Evolutionary conservation across 768 basidiomycete species (phyloP), one percentile per base, ranked within the genome.

Genomic region (Floccularia luteovirens): DNA sequence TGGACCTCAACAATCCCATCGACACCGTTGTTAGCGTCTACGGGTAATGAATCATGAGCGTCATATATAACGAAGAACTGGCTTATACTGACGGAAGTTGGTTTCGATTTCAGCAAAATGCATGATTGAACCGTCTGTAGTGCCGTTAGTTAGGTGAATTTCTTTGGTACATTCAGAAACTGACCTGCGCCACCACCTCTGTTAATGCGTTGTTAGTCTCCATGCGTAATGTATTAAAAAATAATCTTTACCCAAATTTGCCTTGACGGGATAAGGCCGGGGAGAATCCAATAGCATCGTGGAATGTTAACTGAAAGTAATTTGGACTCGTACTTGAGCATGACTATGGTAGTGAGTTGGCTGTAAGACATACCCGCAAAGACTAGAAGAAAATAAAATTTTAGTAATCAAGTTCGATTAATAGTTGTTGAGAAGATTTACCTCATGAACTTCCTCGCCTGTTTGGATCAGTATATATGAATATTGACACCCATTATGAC

Each of bases 61-160:
- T 8, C 8, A 30, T 8, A 30, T 8, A 30, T 30, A 30, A 30
- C 14, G 27, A 30, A 10, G 27, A 14, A 8, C 27, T 8, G 27
- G 27, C 8, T 10, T 8, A 14, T 30, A 30, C 27, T 8, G 14
- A 30, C 27, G 43, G 46, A 63, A 67, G 12, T 43, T 43, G 4
- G 55, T 55, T 42, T 66, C 67, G 20, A 57, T 49, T 13, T 56
- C 46, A 5, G 42, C 41, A 44, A 68, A 68, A 12, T 48, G 41
- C 38, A 66, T 54, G 39, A 67, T 65, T 5, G 64, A 66, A 22
- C 62, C 67, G 19, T 39, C 38, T 30, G 8, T 8, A 10, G 27
- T 30, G 27, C 27, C 14, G n/a, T n/a, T n/a, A n/a, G n/a, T n/a
- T n/a, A n/a, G n/a, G n/a, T n/a, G n/a, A 14, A 30, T 30, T 14